Base-by-base conservation (phyloP, 495 filamentous ascomycete genomes). In the Astrothelium macrocarpum region DNA sequence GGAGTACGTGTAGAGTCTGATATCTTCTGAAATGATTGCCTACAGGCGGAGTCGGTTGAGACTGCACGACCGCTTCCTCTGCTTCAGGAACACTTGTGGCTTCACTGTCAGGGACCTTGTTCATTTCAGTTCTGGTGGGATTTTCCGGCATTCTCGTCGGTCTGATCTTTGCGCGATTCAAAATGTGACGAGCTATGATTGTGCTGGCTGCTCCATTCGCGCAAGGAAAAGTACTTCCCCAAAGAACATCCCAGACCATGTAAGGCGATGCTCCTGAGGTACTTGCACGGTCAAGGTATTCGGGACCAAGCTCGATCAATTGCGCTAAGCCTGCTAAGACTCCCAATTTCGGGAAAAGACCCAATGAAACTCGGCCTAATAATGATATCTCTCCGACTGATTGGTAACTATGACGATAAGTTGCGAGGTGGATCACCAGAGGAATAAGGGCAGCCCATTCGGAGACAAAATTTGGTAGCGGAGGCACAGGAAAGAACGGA, bases 201-300 rank as follows among this genome's bases (percentile, higher is more conserved):
- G 61, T 53, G 16, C 23, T 64, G 28, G 67, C 65, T 49, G 67
- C 36, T 31, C 67, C 67, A 59, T 69, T 69, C 32, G 67, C 62
- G 25, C 60, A 28, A 5, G 65, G 56, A 26, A 69, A 69, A 2
- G 46, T 31, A 42, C 62, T 64, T 29, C 65, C 67, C 65, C 64
- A 69, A 20, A 67, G 66, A 14, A 69, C 67, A 59, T 69, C 65
- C 65, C 65, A 69, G 0, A 67, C 65, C 42, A 20, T 59, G 10
- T 64, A 42, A 2, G 5, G 36, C 0, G 64, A 63, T 32, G 16
- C 53, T 59, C 65, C 59, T 3, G 28, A 58, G 43, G 36, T 10
- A 16, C 36, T 42, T 42, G 36, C 36, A 9, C 18, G 10, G 1
- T 42, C 36, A 42, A 42, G 9, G 1, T 10, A 42, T 16, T 42